Evolutionary conservation across 148 eudicot species (phyloP).

Genomic region (Rheum nobile): DNA sequence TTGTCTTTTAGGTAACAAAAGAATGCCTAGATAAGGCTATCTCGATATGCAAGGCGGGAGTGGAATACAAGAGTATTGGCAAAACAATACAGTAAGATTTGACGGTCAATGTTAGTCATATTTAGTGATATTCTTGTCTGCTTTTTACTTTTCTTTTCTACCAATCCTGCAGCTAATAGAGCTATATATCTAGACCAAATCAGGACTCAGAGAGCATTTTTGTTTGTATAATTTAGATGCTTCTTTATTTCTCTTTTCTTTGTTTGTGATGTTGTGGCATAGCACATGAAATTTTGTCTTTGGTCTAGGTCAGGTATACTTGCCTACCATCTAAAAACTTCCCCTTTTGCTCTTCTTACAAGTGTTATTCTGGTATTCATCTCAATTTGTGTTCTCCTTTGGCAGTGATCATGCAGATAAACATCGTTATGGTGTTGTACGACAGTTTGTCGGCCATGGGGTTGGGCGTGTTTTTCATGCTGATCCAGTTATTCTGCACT

Average conservation of each 20-base stretch:
- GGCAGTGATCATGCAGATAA: slow-evolving; percentile 81
- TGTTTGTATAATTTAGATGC: background rate
- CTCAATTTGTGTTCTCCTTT: slow-evolving; percentile 14
- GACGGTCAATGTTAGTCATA: background rate
- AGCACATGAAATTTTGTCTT: background rate
- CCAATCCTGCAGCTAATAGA: background rate
- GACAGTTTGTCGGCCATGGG: slow-evolving; percentile 92
- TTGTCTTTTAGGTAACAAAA: slow-evolving; percentile 59
- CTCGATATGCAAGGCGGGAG: slow-evolving; percentile 87
- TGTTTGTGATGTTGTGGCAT: background rate
- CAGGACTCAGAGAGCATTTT: background rate
- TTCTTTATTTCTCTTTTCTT: background rate
- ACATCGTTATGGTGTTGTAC: slow-evolving; percentile 76
- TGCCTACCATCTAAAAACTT: background rate
- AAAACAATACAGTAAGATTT: slow-evolving; percentile 74
- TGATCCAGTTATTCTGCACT: slow-evolving; percentile 76
- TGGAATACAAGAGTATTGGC: slow-evolving; percentile 81
- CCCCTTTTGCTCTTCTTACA: background rate
- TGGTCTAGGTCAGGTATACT: background rate
- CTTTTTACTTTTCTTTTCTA: background rate
- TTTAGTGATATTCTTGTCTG: background rate
- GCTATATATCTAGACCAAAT: background rate
- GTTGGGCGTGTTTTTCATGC: slow-evolving; percentile 90
- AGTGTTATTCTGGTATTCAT: background rate
- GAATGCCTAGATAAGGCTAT: slow-evolving; percentile 86